Evolutionary conservation across 345 rosid species (phyloP).

Genomic region (Eucalyptus fibrosa): DNA sequence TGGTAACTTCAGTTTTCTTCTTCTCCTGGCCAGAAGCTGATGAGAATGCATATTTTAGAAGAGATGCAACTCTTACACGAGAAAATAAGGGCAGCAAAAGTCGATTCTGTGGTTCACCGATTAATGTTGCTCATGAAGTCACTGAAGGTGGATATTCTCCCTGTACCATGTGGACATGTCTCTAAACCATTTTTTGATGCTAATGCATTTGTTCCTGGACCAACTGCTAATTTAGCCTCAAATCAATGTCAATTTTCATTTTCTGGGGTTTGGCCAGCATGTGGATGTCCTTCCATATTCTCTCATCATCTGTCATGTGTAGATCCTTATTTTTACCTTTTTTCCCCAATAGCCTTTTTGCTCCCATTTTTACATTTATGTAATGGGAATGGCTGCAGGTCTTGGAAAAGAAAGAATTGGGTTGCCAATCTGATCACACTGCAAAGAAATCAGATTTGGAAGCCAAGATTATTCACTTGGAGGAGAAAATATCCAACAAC

Average conservation of each 20-base stretch:
- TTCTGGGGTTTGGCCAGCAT: background rate
- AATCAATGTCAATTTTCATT: background rate
- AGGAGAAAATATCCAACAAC: conserved; percentile 23
- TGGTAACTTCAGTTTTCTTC: background rate
- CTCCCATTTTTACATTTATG: background rate
- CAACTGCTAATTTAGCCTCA: background rate
- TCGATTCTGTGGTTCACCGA: conserved; percentile 19
- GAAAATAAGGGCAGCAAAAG: conserved; percentile 14
- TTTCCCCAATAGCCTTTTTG: background rate
- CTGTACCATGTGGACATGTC: background rate
- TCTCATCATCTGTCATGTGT: background rate
- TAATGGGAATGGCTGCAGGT: conserved; percentile 12
- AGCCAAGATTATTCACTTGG: conserved; percentile 27
- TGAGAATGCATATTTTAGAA: conserved; percentile 10
- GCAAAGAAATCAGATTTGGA: conserved; percentile 31
- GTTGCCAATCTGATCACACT: conserved; percentile 16
- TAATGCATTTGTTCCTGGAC: background rate
- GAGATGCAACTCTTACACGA: conserved; percentile 24
- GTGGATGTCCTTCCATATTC: background rate
- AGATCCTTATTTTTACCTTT: background rate
- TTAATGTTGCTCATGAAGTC: conserved; percentile 29
- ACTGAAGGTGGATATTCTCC: conserved; percentile 21
- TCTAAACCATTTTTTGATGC: background rate
- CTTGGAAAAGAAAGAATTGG: conserved; percentile 37
- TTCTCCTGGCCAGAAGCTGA: conserved; percentile 19